Percentiles rank a stretch among this genome's conserved stretches.
These are phyloP conservation scores for Russula compacta DNA, from an alignment of 768 basidiomycete genomes.

Conservation along the genomic window DNA sequence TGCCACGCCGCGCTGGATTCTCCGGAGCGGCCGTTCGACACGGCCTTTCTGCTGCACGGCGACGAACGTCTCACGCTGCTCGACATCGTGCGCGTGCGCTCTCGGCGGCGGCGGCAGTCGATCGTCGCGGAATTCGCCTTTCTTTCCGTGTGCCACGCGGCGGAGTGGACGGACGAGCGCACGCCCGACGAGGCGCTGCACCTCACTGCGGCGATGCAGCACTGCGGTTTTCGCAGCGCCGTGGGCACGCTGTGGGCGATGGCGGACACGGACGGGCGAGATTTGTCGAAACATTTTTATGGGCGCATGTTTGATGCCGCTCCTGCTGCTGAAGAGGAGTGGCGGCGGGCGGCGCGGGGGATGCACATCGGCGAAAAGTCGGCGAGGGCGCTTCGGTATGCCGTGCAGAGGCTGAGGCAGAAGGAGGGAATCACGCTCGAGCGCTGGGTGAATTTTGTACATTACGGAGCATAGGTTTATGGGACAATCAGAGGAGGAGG, in stretches of 20 bases:
- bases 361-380: neutral
- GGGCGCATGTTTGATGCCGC: neutral
- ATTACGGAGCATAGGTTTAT: slow-evolving; percentile 5
- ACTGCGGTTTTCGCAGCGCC: slow-evolving; percentile 8
- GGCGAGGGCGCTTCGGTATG: neutral
- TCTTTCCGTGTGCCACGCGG: slow-evolving; percentile 14
- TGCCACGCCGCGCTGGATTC: slow-evolving; percentile 9
- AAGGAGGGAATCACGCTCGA: neutral
- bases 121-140: neutral
- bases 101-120: too few relatives aligned
- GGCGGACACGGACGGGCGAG: slow-evolving; percentile 12
- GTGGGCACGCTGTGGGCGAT: slow-evolving; percentile 18
- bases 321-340: too few relatives aligned
- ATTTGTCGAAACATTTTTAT: slow-evolving; percentile 1
- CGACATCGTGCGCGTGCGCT: slow-evolving; percentile 1
- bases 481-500: too few relatives aligned
- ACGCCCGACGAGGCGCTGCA: slow-evolving; percentile 15
- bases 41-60: neutral
- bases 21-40: neutral
- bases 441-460: slow-evolving; percentile 13
- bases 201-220: slow-evolving; percentile 18
- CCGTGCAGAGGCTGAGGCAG: slow-evolving; percentile 2
- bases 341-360: too few relatives aligned
- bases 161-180: neutral
- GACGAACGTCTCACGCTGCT: slow-evolving; percentile 1